These are phyloP conservation scores for Apiospora saccharicola DNA, from an alignment of 2,329 filamentous ascomycete genomes.

Conservation along the genomic window DNA sequence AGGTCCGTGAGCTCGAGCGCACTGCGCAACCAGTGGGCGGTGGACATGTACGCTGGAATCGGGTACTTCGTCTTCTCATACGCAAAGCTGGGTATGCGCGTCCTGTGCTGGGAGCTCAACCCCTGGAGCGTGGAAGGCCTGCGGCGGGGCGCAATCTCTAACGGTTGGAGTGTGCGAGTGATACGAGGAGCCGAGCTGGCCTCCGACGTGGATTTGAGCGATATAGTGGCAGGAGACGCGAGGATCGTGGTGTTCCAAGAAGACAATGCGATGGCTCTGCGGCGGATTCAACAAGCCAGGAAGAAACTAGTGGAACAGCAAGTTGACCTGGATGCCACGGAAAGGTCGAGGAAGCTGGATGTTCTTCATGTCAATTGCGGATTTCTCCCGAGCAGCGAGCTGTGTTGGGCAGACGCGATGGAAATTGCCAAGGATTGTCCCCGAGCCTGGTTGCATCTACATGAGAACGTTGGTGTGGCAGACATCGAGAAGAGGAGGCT, in stretches of 20 bases:
- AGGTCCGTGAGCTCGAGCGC: conserved; percentile 27
- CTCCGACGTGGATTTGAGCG: conserved; percentile 42
- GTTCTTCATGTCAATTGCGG: conserved; percentile 71
- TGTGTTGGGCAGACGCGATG: conserved; percentile 61
- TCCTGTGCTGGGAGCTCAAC: conserved; percentile 92
- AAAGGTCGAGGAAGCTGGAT: conserved; percentile 38
- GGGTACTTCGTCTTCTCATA: conserved; percentile 95
- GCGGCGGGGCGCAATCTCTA: conserved; percentile 74
- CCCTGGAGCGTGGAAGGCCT: conserved; percentile 87
- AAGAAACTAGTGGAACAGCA: conserved; percentile 35
- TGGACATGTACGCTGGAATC: conserved; percentile 92
- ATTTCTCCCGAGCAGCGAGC: conserved; percentile 64
- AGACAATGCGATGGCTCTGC: conserved; percentile 65
- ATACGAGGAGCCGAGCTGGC: conserved; percentile 52
- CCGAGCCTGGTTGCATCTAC: conserved; percentile 68
- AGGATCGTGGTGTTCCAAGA: conserved; percentile 74
- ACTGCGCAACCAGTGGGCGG: conserved; percentile 54
- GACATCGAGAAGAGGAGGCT: conserved; percentile 56
- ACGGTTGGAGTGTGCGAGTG: conserved; percentile 70
- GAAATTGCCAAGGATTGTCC: conserved; percentile 47
- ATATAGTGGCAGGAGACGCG: conserved; percentile 52
- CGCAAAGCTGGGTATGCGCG: conserved; percentile 71
- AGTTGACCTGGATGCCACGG: neutral
- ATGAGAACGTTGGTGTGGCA: conserved; percentile 67
- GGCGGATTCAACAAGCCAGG: conserved; percentile 42